Evolutionary conservation across 2,329 filamentous ascomycete genomes (phyloP), one percentile per base, ranked within the genome.

Genomic region (Rhexocercosporidium sp.): DNA sequence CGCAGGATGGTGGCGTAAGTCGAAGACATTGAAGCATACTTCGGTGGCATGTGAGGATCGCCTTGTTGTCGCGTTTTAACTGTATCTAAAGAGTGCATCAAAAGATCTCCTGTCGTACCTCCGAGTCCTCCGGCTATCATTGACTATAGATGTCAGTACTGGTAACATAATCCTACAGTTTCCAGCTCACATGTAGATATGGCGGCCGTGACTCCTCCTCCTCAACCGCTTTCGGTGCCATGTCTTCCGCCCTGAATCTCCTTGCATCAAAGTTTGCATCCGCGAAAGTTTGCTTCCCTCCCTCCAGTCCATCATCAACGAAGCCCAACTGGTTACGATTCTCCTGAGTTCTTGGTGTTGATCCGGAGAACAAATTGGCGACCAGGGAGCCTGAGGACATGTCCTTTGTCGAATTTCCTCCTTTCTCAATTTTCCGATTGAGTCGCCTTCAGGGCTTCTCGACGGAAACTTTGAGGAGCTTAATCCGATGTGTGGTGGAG

Each of bases 11-110:
- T 98, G 77, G 92, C 88, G 81, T 98, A 99, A 3, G 95, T 96
- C 66, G 91, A 92, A 46, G 92, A 92, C 79, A 98, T 89, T 18
- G 93, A 95, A 12, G 92, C 91, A 81, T 99, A 99, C 81, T 92
- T 97, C 1, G 96, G 92, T 25, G 96, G 96, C 68, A 97, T 87
- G 78, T 96, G 91, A 53, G 95, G 94, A 77, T 98, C 96, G 76
- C 95, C 96, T 81, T 99, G 96, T 79, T 99, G 96, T 74, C 96
- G 88, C 56, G 96, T 99, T 82, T 99, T 99, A 75, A 99, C 96
- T 0, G 96, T 99, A 80, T 99, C 96, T 76, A 99, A 87, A 54
- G 95, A 98, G 82, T 99, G 96, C 96, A 99, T 99, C 72, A 99
- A 84, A 86, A 99, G 92, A 80, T 99, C 96, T 67, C 96, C 96